Conservation (phyloP, 257 asterid genomes). For the Fraxinus pennsylvanica region DNA sequence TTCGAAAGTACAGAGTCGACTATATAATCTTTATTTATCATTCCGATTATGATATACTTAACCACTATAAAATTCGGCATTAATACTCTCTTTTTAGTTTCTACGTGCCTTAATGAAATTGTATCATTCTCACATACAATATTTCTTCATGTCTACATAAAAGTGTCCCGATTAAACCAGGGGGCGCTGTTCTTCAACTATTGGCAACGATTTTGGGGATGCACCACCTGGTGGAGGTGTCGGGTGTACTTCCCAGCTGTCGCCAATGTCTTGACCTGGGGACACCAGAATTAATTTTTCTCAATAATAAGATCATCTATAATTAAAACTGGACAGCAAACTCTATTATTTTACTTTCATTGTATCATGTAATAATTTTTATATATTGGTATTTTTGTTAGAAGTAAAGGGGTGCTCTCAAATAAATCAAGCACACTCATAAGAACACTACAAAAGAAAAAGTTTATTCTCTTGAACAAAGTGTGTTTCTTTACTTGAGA, state of each 20-base stretch:
- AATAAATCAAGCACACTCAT: not conserved
- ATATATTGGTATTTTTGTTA: not conserved
- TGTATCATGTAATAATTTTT: not conserved
- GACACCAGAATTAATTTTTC: not conserved
- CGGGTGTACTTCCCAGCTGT: slow-evolving; percentile 22
- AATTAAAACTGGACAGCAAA: not conserved
- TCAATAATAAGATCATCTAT: not conserved
- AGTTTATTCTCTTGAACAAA: too few species aligned
- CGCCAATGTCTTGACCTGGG: slow-evolving; percentile 53
- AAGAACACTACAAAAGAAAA: not conserved
- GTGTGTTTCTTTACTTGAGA: not conserved
- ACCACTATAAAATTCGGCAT: too few species aligned
- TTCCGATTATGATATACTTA: too few species aligned
- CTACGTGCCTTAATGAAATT: too few species aligned
- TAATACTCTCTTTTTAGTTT: too few species aligned
- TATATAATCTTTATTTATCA: too few species aligned
- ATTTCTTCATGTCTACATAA: not conserved
- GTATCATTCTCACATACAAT: too few species aligned
- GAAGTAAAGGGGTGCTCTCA: not conserved
- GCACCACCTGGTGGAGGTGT: slow-evolving; percentile 46
- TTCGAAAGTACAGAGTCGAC: too few species aligned
- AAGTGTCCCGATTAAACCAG: slow-evolving; percentile 3
- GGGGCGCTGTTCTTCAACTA: slow-evolving; percentile 47
- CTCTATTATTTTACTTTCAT: not conserved
- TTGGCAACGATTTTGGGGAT: slow-evolving; percentile 59